Base-by-base conservation (phyloP, 2,329 filamentous ascomycete genomes). In the Penicillium occitanis region DNA sequence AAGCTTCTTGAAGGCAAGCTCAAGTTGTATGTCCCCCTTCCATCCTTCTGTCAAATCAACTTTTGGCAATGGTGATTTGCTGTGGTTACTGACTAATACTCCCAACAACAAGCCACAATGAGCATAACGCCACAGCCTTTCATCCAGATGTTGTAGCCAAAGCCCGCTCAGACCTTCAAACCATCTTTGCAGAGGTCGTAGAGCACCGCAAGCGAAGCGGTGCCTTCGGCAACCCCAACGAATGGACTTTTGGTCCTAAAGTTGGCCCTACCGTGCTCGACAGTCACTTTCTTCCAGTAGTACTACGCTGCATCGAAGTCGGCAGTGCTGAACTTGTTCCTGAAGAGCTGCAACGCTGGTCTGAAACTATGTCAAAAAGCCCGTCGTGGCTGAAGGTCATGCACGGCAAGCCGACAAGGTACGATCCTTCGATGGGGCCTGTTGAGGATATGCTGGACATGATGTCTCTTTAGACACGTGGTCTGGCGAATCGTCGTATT, bases 131-230 rank as follows among this genome's bases (percentile, higher is more conserved):
- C 35, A 60, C 35, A 48, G 64, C 64, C 19, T 66, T 66, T 50
- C 57, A 58, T 37, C 64, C 64, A 13, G 37, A 61, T 14, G 19
- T 62, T 19, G 64, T 66, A n/a, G 50, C 46, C 35, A 63, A 63
- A 46, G 64, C 64, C n/a, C 64, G 37, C 30, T 40, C 59, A 37
- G 64, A 66, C 17, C 64, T 66, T 28, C 48, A 37, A 35, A 28
- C 59, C 37, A 63, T 66, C 5, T 63, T 66, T n/a, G 48, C 64
- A 22, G 64, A 66, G 2, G n/a, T 66, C 40, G 44, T 63, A 48
- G 48, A 63, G 2, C 50, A 30, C 13, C 64, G 64, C 5, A 66
- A 25, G 59, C 19, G 58, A 57, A 66, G 64, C 37, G 64, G 62
- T 13, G 53, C 30, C 5, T 64, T 30, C 5, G n/a, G 44, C 11